Conservation (phyloP, 208 protist genomes). For the Trypanosoma rangeli region DNA sequence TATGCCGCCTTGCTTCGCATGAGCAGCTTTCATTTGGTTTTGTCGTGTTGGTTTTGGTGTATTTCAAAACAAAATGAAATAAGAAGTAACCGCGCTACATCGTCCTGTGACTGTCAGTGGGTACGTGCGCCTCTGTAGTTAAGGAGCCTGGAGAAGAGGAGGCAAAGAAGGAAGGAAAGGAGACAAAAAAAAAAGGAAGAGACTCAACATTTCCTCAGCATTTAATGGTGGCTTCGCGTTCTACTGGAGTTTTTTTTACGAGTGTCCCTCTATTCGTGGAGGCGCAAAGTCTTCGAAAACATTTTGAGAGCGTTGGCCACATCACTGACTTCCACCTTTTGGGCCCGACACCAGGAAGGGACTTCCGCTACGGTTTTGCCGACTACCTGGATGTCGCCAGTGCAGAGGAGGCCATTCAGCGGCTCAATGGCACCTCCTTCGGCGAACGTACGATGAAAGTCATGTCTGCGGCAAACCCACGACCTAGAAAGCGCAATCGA, state of each 20-base stretch:
- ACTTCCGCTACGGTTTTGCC: constrained; percentile 75
- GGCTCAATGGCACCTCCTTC: constrained; percentile 74
- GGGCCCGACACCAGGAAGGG: constrained; percentile 56
- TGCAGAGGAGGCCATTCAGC: constrained; percentile 70
- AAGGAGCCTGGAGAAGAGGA: not conserved
- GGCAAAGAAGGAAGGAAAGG: not conserved
- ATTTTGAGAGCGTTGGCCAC: constrained; percentile 86
- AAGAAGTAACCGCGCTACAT: not conserved
- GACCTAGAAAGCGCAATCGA: constrained; percentile 27
- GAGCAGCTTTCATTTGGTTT: not conserved
- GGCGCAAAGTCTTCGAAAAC: constrained; percentile 54
- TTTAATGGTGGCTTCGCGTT: constrained; percentile 17
- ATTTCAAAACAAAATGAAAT: constrained; percentile 6
- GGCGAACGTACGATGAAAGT: constrained; percentile 74
- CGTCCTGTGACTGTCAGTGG: not conserved
- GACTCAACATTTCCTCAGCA: not conserved
- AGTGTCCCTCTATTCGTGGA: constrained; percentile 73
- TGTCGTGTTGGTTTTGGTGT: not conserved
- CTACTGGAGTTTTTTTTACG: constrained; percentile 80
- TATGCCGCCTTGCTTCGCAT: not conserved
- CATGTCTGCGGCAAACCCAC: constrained; percentile 31
- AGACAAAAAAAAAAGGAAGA: constrained; percentile 2
- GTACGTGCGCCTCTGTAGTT: not conserved
- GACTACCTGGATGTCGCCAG: constrained; percentile 79
- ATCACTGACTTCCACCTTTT: constrained; percentile 70